These are phyloP conservation scores for Funneliformis geosporum DNA, from an alignment of 192 early-diverging fungal species.

Conservation along the genomic window DNA sequence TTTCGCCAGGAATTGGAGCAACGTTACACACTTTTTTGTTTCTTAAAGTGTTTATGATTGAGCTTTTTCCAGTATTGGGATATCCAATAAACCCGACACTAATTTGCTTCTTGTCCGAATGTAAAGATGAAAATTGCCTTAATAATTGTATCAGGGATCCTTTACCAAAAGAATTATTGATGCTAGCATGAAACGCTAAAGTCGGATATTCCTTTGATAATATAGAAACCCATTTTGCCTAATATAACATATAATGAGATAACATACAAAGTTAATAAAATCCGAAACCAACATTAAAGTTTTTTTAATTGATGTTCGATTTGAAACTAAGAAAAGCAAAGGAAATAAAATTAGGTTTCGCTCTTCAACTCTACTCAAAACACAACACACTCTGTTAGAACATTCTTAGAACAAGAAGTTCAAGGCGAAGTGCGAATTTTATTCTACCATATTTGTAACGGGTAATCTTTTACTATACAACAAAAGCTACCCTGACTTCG, in stretches of 20 bases:
- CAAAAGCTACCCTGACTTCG: constrained; percentile 51
- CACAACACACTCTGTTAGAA: constrained; percentile 12
- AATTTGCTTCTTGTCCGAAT: constrained; percentile 98
- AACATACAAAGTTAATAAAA: neutral
- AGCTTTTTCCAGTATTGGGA: constrained; percentile 96
- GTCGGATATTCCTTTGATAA: constrained; percentile 93
- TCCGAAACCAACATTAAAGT: neutral
- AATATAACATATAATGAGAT: neutral
- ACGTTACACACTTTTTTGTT: constrained; percentile 97
- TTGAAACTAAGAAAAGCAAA: constrained; percentile 34
- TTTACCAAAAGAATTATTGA: constrained; percentile 99
- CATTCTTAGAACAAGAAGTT: constrained; percentile 55
- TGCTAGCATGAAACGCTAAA: constrained; percentile 97
- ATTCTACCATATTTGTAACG: constrained; percentile 63
- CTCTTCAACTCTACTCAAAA: constrained; percentile 28
- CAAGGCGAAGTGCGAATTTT: constrained; percentile 38
- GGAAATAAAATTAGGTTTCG: neutral
- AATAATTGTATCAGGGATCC: constrained; percentile 95
- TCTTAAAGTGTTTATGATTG: constrained; percentile 97
- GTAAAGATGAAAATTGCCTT: constrained; percentile 94
- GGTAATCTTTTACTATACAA: constrained; percentile 30
- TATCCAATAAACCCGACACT: constrained; percentile 98
- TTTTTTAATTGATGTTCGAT: constrained; percentile 12
- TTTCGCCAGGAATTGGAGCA: constrained; percentile 98
- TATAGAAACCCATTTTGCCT: constrained; percentile 91